phyloP scores from a whole-genome alignment of 2,329 filamentous ascomycete genomes.

The Coleophoma cylindrospora region DNA sequence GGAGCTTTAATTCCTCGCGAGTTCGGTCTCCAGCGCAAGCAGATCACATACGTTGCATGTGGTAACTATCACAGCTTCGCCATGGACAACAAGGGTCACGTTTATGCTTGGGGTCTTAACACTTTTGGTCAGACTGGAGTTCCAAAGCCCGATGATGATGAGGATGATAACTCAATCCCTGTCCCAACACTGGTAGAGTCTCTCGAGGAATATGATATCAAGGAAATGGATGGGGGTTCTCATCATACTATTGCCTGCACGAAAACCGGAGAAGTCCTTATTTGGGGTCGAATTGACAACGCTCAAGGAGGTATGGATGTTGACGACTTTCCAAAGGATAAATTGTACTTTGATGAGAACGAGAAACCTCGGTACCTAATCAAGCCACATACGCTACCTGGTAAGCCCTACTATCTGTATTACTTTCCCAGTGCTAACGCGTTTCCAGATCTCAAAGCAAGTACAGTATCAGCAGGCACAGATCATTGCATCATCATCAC shows the following conservation, averaged over 20 bases:
- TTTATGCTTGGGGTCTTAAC: constrained; percentile 83
- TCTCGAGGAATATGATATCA: constrained; percentile 60
- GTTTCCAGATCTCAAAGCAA: constrained; percentile 42
- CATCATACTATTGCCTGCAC: constrained; percentile 71
- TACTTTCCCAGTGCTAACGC: background rate
- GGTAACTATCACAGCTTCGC: constrained; percentile 82
- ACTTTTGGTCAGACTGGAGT: constrained; percentile 79
- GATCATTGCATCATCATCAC: constrained; percentile 73
- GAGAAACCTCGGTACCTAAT: constrained; percentile 67
- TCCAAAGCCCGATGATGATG: constrained; percentile 55
- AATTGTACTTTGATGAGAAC: constrained; percentile 59
- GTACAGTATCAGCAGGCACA: constrained; percentile 57
- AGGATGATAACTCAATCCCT: constrained; percentile 68
- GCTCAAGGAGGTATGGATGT: constrained; percentile 53
- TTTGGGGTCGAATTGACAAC: constrained; percentile 54
- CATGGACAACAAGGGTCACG: constrained; percentile 59
- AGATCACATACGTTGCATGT: constrained; percentile 35
- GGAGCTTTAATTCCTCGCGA: constrained; percentile 21
- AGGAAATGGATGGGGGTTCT: constrained; percentile 63
- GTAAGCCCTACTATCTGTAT: constrained; percentile 28
- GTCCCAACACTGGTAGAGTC: constrained; percentile 62
- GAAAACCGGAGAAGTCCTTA: constrained; percentile 49
- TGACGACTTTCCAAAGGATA: constrained; percentile 48
- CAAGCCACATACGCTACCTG: constrained; percentile 52
- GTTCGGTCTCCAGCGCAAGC: constrained; percentile 25